Base-by-base conservation (phyloP, 2,329 filamentous ascomycete species). In the Aschersonia sp. region DNA sequence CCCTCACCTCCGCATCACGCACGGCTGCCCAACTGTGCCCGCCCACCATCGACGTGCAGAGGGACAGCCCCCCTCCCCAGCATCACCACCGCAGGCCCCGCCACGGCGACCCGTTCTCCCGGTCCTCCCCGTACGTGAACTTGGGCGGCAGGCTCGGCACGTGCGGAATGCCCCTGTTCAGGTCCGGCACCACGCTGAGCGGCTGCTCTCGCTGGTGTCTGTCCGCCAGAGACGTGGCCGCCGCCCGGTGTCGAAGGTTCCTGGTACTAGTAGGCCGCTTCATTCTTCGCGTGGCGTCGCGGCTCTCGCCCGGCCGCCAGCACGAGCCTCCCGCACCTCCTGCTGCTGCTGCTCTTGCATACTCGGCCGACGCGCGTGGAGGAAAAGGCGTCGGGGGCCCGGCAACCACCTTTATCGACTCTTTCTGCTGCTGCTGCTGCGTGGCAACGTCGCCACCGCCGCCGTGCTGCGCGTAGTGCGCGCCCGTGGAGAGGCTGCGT, bases 161-260 rank as follows among this genome's bases (percentile, higher is more conserved):
- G 31, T 55, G 61, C 4, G 70, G 69, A 43, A 72, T 69, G 12
- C 70, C 71, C 37, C 66, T 62, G 52, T 74, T 73, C 44, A 58
- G 62, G 53, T 72, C 67, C 5, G 71, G 66, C 32, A 70, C 61
- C 32, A 71, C 62, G 30, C 63, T 22, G 22, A 22, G 22, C 22
- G 22, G 22, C 22, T 22, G 22, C 22, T 22, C 2, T 2, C 22
- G 4, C 4, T 22, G 22, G 22, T 22, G 22, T 22, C 22, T 22
- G 22, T 22, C 22, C 22, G 22, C 61, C 45, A 73, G 58, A 39
- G 22, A 30, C 14, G n/a, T 32, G 12, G 35, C 14, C 43, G 10
- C 22, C 22, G 40, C 14, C n/a, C 44, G 41, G 5, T 40, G 22
- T n/a, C 50, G 45, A 31, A 37, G 30, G 11, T 7, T 43, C 47